Evolutionary conservation across 306 rosid species (phyloP), one percentile per base, ranked within the genome.

Genomic region (Quercus berberidifolia): DNA sequence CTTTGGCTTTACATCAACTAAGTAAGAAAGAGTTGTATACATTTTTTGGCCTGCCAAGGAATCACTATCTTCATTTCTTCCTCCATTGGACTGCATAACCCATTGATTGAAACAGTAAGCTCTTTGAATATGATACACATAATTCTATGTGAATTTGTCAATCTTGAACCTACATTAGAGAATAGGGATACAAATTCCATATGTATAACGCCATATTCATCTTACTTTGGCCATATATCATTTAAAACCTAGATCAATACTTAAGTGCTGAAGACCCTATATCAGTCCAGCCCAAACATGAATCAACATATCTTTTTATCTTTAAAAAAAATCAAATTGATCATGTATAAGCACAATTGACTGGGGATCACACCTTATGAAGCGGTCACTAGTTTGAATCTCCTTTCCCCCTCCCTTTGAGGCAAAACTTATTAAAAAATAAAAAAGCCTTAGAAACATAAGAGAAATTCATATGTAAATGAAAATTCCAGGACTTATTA

Each of bases 1-100:
- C 85, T 95, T 92, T 12, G 99, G 99, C 93, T 88, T 92, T 74
- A 92, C 98, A 83, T 92, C 92, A 55, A 92, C 96, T 23, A 74
- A 20, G 59, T 95, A 95, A 1, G 90, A 83, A 59, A 95, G 93
- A 70, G 72, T 86, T 5, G 92, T 84, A 33, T 38, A 77, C 28
- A 38, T 51, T 68, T 83, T 83, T 80, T 9, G 77, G 70, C 63
- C 56, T 54, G 55, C 75, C 51, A 79, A 76, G 54, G 65, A 54
- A 74, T 75, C 87, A 12, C 19, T 58, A 20, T 80, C 88, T 30
- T 85, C 83, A 51, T 38, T 41, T 71, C 64, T 58, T 49, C 76
- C 88, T 20, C 41, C 55, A 54, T 74, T 84, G 56, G 79, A 71
- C 77, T 85, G 91, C 94, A 85, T 76, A 76, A 79, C 54, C 74